Percentiles rank a stretch among this genome's conserved stretches.
phyloP scores from a whole-genome alignment of 495 filamentous ascomycete species.

The Trichocladium uniseriatum region DNA sequence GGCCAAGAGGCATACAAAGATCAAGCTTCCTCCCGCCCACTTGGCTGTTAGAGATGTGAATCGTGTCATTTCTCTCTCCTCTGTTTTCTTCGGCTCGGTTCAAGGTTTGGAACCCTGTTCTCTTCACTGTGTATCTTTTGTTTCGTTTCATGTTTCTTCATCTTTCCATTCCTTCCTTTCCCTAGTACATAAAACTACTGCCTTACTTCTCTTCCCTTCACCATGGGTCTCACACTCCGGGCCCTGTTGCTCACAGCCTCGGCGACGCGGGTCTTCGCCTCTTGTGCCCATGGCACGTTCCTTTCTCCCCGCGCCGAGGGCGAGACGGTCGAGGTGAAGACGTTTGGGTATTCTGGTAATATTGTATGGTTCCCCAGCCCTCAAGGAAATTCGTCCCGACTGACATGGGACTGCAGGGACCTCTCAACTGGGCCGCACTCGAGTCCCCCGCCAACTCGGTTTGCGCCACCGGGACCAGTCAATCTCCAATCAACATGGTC shows the following conservation, averaged over 20 bases:
- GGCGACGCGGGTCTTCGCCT: conserved; percentile 20
- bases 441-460: conserved; percentile 31
- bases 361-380: conserved; percentile 12
- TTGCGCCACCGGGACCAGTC: conserved; percentile 47
- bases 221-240: conserved; percentile 10
- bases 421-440: conserved; percentile 51
- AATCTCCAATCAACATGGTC: conserved; percentile 54
- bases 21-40: not conserved
- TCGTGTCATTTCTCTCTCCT: conserved; percentile 13
- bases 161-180: not conserved
- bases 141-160: conserved; percentile 4
- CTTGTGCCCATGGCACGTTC: conserved; percentile 25
- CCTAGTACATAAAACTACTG: not conserved
- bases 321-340: conserved; percentile 21
- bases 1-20: conserved; percentile 9
- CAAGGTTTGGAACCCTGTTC: conserved; percentile 20
- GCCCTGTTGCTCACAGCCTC: conserved; percentile 18
- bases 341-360: conserved; percentile 43
- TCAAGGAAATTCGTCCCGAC: not conserved
- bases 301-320: conserved; percentile 31
- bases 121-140: conserved; percentile 2
- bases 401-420: conserved; percentile 29
- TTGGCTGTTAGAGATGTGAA: not conserved
- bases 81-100: conserved; percentile 9
- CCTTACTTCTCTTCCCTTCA: not conserved